Conservation (phyloP, 2,329 filamentous ascomycete species). For the Chaetomiaceae sp. region DNA sequence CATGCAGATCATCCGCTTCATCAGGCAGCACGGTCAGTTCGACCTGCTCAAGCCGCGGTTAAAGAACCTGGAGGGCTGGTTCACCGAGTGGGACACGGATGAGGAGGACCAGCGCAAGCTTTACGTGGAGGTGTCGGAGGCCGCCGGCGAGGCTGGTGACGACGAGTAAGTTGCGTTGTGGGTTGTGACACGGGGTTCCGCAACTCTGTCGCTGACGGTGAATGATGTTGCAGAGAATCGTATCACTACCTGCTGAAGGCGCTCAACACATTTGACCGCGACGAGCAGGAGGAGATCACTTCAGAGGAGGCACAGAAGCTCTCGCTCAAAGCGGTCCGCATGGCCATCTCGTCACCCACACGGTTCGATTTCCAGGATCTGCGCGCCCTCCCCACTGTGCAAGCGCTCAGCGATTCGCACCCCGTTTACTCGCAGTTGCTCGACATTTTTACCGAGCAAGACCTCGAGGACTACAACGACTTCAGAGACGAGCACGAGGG, state of each 20-base stretch:
- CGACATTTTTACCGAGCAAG: slow-evolving; percentile 90
- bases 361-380: slow-evolving; percentile 74
- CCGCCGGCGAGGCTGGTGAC: slow-evolving; percentile 72
- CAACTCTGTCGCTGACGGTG: slow-evolving; percentile 12
- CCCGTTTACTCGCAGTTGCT: slow-evolving; percentile 84
- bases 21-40: slow-evolving; percentile 69
- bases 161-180: slow-evolving; percentile 54
- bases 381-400: slow-evolving; percentile 72
- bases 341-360: slow-evolving; percentile 46
- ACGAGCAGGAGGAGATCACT: slow-evolving; percentile 48
- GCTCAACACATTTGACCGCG: slow-evolving; percentile 53
- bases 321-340: slow-evolving; percentile 51
- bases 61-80: slow-evolving; percentile 75
- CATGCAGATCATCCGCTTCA: slow-evolving; percentile 77
- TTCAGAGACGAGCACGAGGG: slow-evolving; percentile 88
- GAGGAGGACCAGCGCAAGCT: slow-evolving; percentile 79
- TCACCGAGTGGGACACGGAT: slow-evolving; percentile 74
- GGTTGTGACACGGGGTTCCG: not conserved
- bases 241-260: slow-evolving; percentile 64
- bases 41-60: slow-evolving; percentile 80
- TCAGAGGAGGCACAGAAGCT: slow-evolving; percentile 56
- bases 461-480: slow-evolving; percentile 91
- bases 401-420: slow-evolving; percentile 80
- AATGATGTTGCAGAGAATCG: slow-evolving; percentile 42
- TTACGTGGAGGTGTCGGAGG: slow-evolving; percentile 74